Conservation (phyloP, 108 stramenopile species). For the Asterionellopsis glacialis region DNA sequence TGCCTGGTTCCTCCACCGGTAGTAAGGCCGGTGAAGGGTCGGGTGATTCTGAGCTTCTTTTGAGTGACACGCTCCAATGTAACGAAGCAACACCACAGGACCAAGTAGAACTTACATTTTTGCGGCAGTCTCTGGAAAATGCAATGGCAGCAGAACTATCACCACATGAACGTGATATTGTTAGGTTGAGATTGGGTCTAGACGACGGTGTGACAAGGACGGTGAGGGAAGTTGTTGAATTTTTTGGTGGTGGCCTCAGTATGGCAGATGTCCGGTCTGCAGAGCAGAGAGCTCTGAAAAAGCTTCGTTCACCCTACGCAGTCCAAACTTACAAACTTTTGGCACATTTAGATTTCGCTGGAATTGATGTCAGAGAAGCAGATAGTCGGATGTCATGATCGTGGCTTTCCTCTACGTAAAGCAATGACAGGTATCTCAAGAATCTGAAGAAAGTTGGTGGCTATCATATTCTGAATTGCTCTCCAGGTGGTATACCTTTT, state of each 20-base stretch:
- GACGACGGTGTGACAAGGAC: slow-evolving; percentile 71
- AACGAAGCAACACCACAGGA: slow-evolving; percentile 55
- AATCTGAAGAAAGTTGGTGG: no score
- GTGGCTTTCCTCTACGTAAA: no score
- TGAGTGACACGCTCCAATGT: slow-evolving; percentile 11
- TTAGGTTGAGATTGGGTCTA: slow-evolving; percentile 72
- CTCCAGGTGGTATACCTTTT: no score
- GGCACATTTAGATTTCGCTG: slow-evolving; percentile 59
- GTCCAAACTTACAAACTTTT: slow-evolving; percentile 57
- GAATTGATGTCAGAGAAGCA: slow-evolving; percentile 17
- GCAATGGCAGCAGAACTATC: slow-evolving; percentile 75
- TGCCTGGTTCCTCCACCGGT: slow-evolving; percentile 21
- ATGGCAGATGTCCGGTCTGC: slow-evolving; percentile 46
- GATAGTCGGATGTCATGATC: no score
- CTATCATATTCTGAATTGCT: no score
- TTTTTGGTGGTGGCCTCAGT: slow-evolving; percentile 51
- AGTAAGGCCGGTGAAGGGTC: slow-evolving; percentile 40
- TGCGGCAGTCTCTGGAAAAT: slow-evolving; percentile 75
- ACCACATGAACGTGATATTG: slow-evolving; percentile 76
- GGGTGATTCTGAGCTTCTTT: slow-evolving; percentile 29
- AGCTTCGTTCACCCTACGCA: slow-evolving; percentile 58
- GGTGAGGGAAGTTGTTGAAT: slow-evolving; percentile 51
- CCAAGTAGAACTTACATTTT: slow-evolving; percentile 67
- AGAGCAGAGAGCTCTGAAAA: slow-evolving; percentile 58
- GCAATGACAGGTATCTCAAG: no score